Percentiles rank a stretch among this genome's conserved stretches.
These are phyloP conservation scores for Amesomyces nigricolor DNA, from an alignment of 2,329 filamentous ascomycete genomes.

Conservation along the genomic window DNA sequence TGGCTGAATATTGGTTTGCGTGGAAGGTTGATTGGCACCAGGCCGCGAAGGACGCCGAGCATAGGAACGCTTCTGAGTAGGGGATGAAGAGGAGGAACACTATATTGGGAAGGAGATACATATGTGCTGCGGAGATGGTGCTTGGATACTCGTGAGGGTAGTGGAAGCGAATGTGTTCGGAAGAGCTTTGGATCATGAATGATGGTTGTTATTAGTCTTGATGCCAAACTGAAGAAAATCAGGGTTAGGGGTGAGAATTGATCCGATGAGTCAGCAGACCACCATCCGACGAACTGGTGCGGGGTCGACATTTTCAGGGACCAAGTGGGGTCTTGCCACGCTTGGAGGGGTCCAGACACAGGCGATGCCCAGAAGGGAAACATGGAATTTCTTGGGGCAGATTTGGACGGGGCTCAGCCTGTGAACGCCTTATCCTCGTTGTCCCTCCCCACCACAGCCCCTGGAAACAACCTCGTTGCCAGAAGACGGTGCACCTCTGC, in stretches of 20 bases:
- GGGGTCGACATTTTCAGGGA: neutral
- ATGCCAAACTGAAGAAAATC: no score
- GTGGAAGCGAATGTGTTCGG: no score
- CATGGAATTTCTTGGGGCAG: neutral
- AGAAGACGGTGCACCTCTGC: neutral
- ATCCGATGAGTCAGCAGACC: neutral
- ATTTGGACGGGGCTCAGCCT: neutral
- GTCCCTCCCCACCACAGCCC: neutral
- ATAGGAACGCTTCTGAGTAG: constrained; percentile 38
- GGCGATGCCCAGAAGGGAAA: neutral
- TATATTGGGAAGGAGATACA: no score
- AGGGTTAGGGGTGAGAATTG: no score
- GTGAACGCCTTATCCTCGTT: neutral
- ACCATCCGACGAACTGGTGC: neutral
- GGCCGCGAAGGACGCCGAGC: constrained; percentile 48
- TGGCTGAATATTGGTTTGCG: constrained; percentile 50
- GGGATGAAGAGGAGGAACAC: no score
- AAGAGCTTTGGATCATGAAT: no score
- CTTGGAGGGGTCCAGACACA: neutral
- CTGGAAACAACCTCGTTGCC: neutral
- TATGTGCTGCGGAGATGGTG: no score
- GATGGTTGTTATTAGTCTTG: no score
- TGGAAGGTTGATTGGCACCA: constrained; percentile 49
- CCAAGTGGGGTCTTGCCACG: no score
- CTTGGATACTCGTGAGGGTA: no score